Evolutionary conservation across 2,329 filamentous ascomycete genomes (phyloP).

Genomic region (Ascochyta rabiei): DNA sequence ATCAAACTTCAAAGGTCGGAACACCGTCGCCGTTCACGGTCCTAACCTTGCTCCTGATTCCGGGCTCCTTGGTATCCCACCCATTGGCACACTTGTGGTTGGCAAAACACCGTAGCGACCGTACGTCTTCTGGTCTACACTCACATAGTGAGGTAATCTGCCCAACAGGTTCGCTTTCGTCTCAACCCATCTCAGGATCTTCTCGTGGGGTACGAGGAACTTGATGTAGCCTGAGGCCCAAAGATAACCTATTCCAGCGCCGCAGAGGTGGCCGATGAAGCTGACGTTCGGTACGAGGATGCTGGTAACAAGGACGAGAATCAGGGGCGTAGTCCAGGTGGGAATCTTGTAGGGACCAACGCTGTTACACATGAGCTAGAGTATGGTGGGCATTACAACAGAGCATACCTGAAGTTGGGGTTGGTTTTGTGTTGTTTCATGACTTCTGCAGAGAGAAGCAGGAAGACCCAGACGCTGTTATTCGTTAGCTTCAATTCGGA

Average conservation of each 20-base stretch:
- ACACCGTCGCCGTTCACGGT: conserved; percentile 16
- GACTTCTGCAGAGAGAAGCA: conserved; percentile 82
- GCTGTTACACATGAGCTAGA: conserved; percentile 39
- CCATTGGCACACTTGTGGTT: conserved; percentile 30
- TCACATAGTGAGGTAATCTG: conserved; percentile 88
- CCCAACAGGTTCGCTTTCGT: conserved; percentile 83
- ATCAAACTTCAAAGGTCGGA: not conserved
- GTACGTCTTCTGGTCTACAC: conserved; percentile 94
- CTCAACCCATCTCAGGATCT: conserved; percentile 85
- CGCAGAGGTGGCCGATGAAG: conserved; percentile 84
- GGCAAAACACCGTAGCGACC: conserved; percentile 90
- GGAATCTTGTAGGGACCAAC: conserved; percentile 74
- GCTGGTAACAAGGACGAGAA: conserved; percentile 74
- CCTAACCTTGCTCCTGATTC: conserved; percentile 41
- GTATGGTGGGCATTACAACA: conserved; percentile 41
- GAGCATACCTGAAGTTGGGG: conserved; percentile 69
- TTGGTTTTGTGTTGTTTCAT: conserved; percentile 84
- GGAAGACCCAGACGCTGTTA: conserved; percentile 87
- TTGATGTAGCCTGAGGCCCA: conserved; percentile 90
- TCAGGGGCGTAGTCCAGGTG: conserved; percentile 89
- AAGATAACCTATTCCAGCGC: conserved; percentile 81
- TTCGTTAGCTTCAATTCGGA: not conserved
- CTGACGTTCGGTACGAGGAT: conserved; percentile 82
- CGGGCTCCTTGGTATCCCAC: conserved; percentile 34
- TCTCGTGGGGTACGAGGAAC: conserved; percentile 87